Conservation (phyloP, 2,329 filamentous ascomycete genomes). For the Aspergillus neoniger region DNA sequence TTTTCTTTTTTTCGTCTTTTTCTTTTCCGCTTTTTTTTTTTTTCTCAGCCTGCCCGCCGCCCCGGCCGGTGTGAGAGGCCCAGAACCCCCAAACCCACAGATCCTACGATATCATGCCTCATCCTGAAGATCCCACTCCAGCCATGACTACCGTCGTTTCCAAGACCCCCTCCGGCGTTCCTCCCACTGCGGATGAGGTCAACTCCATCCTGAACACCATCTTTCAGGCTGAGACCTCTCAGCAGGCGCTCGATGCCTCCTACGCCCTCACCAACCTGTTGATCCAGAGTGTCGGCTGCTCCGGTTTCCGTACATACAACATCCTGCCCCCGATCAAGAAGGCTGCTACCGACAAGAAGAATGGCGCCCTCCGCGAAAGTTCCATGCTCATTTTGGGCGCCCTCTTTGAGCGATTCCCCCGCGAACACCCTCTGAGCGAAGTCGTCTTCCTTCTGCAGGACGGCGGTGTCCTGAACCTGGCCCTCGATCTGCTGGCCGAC, state of each 20-base stretch:
- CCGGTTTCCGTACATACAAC: constrained; percentile 63
- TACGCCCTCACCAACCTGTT: constrained; percentile 67
- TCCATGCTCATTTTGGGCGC: constrained; percentile 94
- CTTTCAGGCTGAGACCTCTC: constrained; percentile 69
- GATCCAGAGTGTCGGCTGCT: constrained; percentile 65
- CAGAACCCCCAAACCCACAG: neutral
- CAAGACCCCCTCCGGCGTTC: constrained; percentile 48
- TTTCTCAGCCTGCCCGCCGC: neutral
- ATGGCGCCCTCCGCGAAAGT: constrained; percentile 77
- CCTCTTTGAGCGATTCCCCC: constrained; percentile 85
- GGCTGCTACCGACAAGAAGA: constrained; percentile 92
- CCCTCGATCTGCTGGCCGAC: constrained; percentile 83
- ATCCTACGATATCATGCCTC: constrained; percentile 44
- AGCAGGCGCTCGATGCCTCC: constrained; percentile 67
- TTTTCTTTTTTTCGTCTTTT: constrained; percentile 9
- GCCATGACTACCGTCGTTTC: constrained; percentile 51
- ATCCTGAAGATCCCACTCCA: constrained; percentile 43
- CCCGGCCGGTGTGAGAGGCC: constrained; percentile 1
- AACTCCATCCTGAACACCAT: constrained; percentile 65
- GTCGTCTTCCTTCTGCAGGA: constrained; percentile 80
- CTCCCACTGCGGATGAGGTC: constrained; percentile 68
- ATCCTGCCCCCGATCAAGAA: constrained; percentile 68
- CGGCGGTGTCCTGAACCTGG: constrained; percentile 68
- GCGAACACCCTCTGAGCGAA: constrained; percentile 75
- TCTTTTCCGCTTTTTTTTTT: constrained; percentile 10